phyloP scores from a whole-genome alignment of 2,329 filamentous ascomycete species.

The Akanthomyces muscarius region DNA sequence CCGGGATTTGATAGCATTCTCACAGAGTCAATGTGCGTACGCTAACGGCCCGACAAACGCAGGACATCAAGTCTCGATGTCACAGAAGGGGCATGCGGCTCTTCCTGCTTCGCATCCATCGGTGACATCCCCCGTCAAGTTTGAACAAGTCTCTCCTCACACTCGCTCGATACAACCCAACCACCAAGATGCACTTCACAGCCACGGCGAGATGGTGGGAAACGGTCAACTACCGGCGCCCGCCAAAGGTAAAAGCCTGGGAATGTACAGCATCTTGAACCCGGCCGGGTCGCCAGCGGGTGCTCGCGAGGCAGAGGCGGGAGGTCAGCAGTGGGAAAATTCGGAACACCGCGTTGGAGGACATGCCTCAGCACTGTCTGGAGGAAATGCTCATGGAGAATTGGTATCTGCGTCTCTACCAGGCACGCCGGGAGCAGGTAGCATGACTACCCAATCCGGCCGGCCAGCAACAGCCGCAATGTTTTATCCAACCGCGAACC shows the following conservation, averaged over 20 bases:
- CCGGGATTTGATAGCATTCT: constrained; percentile 22
- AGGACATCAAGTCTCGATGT: constrained; percentile 62
- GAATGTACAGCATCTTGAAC: constrained; percentile 39
- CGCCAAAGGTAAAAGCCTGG: constrained; percentile 27
- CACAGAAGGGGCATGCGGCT: constrained; percentile 56
- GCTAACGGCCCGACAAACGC: constrained; percentile 46
- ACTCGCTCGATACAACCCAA: constrained; percentile 12
- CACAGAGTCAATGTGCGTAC: constrained; percentile 54
- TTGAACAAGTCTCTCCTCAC: constrained; percentile 25
- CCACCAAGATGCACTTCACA: constrained; percentile 24
- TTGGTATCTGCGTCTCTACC: constrained; percentile 32
- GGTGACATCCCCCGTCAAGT: constrained; percentile 41
- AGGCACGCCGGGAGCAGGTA: constrained; percentile 27
- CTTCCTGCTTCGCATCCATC: constrained; percentile 50
- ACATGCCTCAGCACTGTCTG: constrained; percentile 22
- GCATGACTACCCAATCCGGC: constrained; percentile 26
- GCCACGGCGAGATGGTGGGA: constrained; percentile 18
- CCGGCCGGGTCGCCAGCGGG: constrained; percentile 29
- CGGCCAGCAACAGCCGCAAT: constrained; percentile 29
- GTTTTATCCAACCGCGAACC: constrained; percentile 30
- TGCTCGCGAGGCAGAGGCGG: constrained; percentile 20
- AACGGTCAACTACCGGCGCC: constrained; percentile 23
- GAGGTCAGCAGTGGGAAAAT: constrained; percentile 22
- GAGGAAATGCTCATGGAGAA: constrained; percentile 27
- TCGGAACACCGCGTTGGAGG: constrained; percentile 21